These are phyloP conservation scores for Microcos paniculata DNA, from an alignment of 345 rosid genomes.

Conservation along the genomic window DNA sequence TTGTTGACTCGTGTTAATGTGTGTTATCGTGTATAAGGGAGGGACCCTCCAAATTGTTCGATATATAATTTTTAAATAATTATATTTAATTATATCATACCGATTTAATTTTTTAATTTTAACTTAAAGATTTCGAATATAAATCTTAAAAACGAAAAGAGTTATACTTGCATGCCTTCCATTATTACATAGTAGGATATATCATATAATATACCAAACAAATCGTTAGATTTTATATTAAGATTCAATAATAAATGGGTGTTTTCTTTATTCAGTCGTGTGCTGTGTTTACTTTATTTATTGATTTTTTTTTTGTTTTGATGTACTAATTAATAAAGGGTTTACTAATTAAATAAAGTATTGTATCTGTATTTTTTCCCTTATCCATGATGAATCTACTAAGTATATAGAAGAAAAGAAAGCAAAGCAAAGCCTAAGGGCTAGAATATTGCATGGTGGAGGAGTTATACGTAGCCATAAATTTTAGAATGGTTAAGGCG, in stretches of 20 bases:
- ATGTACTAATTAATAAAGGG: neutral
- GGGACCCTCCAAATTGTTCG: too few species aligned
- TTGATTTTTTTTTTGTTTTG: neutral
- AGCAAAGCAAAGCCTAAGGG: neutral
- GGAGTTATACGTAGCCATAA: constrained; percentile 12
- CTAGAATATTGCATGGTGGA: constrained; percentile 6
- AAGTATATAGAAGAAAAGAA: neutral
- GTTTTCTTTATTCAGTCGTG: neutral
- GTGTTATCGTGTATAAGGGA: neutral
- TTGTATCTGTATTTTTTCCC: too few species aligned
- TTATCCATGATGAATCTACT: neutral
- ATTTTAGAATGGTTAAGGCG: neutral
- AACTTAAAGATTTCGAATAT: neutral
- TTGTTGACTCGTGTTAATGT: neutral
- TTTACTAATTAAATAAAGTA: too few species aligned
- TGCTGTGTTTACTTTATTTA: neutral
- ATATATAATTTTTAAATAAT: too few species aligned
- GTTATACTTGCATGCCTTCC: too few species aligned
- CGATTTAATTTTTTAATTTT: too few species aligned
- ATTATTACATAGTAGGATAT: too few species aligned
- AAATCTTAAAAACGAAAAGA: neutral
- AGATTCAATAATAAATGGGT: neutral
- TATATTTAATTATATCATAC: too few species aligned
- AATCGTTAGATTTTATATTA: neutral
- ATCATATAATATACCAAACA: neutral